Conservation (phyloP, 1,284 basidiomycete species). For the Coniferiporia sulphurascens region DNA sequence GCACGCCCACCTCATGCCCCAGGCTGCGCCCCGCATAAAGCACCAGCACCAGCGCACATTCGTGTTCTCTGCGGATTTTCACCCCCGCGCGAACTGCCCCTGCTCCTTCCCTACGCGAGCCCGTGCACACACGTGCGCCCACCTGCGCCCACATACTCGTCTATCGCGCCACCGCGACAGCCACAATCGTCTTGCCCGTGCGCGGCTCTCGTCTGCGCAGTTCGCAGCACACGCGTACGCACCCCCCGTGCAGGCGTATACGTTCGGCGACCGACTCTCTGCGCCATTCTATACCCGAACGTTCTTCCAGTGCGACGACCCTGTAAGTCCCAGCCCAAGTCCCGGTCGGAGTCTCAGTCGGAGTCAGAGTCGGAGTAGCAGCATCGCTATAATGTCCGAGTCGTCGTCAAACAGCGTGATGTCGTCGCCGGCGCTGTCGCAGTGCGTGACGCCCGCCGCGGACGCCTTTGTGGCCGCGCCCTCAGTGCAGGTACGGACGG, state of each 20-base stretch:
- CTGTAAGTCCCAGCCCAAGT: not conserved
- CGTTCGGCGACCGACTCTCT: conserved; percentile 1
- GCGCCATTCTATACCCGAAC: not conserved
- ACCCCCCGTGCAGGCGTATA: not conserved
- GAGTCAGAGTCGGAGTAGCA: not conserved
- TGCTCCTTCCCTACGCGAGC: too few species aligned
- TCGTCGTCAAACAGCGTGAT: too few species aligned
- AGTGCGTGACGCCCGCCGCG: too few species aligned
- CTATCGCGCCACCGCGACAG: too few species aligned
- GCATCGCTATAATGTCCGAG: too few species aligned
- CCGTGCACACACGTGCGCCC: too few species aligned
- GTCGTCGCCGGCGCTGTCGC: too few species aligned
- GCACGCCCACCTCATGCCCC: not conserved
- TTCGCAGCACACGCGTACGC: conserved; percentile 5
- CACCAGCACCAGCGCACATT: not conserved
- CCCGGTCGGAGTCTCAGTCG: not conserved
- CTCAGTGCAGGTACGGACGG: too few species aligned
- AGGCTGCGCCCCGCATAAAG: not conserved
- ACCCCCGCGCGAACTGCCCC: not conserved
- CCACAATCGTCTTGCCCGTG: not conserved
- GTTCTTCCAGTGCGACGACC: not conserved
- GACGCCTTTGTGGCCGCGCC: too few species aligned
- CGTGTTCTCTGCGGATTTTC: conserved; percentile 2
- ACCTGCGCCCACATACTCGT: too few species aligned
- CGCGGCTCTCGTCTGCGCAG: not conserved